A percentile compares a stretch with the other conserved stretches of the same genome.
Conservation (phyloP, 2,329 filamentous ascomycete species). For the Lasiodiplodia sp. region DNA sequence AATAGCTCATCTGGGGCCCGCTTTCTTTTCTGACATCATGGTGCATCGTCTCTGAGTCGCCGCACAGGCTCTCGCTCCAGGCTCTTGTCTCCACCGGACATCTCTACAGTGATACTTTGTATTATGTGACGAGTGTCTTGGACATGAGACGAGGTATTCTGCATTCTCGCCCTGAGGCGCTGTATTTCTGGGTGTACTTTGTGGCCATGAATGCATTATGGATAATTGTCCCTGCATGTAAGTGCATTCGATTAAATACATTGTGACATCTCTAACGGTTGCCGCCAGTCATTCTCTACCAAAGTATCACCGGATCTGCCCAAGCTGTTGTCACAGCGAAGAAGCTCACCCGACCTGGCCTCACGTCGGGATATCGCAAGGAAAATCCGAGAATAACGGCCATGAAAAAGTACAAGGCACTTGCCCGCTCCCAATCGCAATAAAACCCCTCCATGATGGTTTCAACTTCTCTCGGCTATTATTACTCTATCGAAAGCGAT, state of each 20-base stretch:
- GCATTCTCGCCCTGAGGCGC: constrained; percentile 65
- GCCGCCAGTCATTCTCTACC: constrained; percentile 1
- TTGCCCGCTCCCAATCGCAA: neutral
- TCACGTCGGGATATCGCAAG: neutral
- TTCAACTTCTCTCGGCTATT: neutral
- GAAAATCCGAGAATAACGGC: neutral
- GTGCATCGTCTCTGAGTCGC: constrained; percentile 54
- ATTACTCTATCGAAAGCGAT: neutral
- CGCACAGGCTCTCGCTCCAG: constrained; percentile 61
- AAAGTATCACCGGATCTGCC: constrained; percentile 1
- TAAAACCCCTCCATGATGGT: neutral
- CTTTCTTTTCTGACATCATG: constrained; percentile 60
- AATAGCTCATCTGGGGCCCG: constrained; percentile 64
- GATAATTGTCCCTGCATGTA: constrained; percentile 59
- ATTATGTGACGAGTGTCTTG: constrained; percentile 65
- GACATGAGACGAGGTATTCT: constrained; percentile 55
- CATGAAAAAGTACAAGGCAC: neutral
- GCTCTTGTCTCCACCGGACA: constrained; percentile 46
- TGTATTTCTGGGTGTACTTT: constrained; percentile 72
- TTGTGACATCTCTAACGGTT: neutral
- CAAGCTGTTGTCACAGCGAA: neutral
- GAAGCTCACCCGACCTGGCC: neutral
- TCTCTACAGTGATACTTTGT: constrained; percentile 65
- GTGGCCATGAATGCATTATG: constrained; percentile 68
- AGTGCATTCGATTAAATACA: neutral